Base-by-base conservation (phyloP, 2,329 filamentous ascomycete species). In the Fusarium hainanense region DNA sequence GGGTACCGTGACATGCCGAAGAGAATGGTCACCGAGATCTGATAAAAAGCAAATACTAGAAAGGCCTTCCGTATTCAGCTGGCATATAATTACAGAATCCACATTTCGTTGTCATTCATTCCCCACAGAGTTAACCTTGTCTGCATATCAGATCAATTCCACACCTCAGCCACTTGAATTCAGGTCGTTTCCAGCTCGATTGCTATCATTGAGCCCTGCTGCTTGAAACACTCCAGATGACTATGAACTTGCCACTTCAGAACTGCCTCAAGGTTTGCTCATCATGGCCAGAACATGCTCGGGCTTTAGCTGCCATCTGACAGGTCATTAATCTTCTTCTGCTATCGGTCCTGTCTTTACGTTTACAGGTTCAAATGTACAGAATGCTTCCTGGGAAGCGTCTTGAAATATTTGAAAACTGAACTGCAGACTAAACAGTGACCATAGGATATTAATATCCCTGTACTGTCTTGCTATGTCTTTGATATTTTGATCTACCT, bases 91-190 rank as follows among this genome's bases (percentile, higher is more conserved):
- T 7, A 40, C 20, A n/a, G 20, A 51, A 63, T 58, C 66, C 65
- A 68, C 50, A 52, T 43, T 59, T 48, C 25, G 49, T 18, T 60
- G 49, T 42, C 59, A 37, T 61, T 23, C 16, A 27, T 42, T 42
- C 50, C 28, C 51, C 28, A 50, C 40, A 44, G 21, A 40, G 8
- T 32, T 4, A 37, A 62, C 66, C 66, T 37, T 52, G 61, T 58
- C 56, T 43, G 48, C 51, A 66, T 69, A 43, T 63, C 50, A 42
- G 21, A 56, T 34, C 48, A 67, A 58, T 69, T 46, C 43, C 66
- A 69, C 48, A 51, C 48, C 32, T 40, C 32, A 27, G 48, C 32
- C 21, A 25, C 12, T 51, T 23, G 12, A 3, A 51, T 16, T 34
- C 16, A 8, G 32, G 14, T 18, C 21, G n/a, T 16, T 23, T 51